phyloP scores from a whole-genome alignment of 768 basidiomycete genomes.

The Gyrodon lividus region DNA sequence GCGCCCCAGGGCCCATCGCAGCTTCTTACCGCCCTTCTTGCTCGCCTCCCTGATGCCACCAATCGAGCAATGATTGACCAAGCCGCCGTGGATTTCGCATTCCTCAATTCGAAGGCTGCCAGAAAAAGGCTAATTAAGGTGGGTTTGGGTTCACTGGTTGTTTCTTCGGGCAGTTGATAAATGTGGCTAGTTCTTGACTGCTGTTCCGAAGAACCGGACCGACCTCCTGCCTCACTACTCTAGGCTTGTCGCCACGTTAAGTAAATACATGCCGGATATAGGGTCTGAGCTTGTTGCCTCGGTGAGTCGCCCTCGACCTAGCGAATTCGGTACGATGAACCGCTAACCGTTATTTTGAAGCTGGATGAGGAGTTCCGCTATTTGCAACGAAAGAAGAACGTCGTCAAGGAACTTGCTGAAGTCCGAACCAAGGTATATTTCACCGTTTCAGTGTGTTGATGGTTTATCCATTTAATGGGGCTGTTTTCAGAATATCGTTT shows the following conservation, averaged over 20 bases:
- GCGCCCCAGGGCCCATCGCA: constrained; percentile 91
- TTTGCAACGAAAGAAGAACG: constrained; percentile 89
- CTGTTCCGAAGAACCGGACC: constrained; percentile 82
- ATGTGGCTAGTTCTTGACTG: constrained; percentile 63
- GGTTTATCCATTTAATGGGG: background rate
- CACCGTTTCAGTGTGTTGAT: background rate
- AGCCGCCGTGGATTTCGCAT: constrained; percentile 92
- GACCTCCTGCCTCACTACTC: constrained; percentile 95
- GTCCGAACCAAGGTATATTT: constrained; percentile 72
- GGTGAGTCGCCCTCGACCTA: constrained; percentile 46
- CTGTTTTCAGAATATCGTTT: constrained; percentile 74
- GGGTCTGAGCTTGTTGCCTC: constrained; percentile 77
- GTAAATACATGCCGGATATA: constrained; percentile 92
- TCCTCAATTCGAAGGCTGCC: constrained; percentile 95
- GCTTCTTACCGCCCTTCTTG: constrained; percentile 84
- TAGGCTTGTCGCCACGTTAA: constrained; percentile 82
- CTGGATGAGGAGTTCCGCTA: constrained; percentile 97
- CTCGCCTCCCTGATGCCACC: constrained; percentile 91
- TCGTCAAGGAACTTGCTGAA: constrained; percentile 87
- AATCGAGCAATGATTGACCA: constrained; percentile 89
- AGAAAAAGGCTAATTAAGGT: constrained; percentile 90
- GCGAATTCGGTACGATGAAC: background rate
- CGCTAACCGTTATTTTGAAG: constrained; percentile 39
- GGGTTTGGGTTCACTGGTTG: constrained; percentile 3
- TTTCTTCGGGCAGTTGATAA: constrained; percentile 7